phyloP scores from a whole-genome alignment of 768 basidiomycete species.

The Termitomyces sp. region DNA sequence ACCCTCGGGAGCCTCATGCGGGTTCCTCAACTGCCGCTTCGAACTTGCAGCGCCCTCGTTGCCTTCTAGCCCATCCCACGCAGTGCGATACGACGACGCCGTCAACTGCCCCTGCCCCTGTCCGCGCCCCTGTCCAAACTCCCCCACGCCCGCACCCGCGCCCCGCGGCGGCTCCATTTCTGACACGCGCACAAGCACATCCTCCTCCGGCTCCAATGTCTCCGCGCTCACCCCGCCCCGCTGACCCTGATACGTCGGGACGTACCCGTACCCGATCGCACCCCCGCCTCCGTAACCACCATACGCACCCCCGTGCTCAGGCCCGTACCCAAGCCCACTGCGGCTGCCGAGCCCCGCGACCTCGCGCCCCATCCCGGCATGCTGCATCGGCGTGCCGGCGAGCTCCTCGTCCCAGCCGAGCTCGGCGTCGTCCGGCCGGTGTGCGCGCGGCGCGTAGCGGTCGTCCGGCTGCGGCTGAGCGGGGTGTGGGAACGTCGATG shows the following conservation, averaged over 20 bases:
- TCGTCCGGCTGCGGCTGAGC: neutral
- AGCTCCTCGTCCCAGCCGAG: slow-evolving; percentile 11
- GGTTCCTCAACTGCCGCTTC: neutral
- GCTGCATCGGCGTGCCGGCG: slow-evolving; percentile 7
- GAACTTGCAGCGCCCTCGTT: neutral
- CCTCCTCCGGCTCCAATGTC: neutral
- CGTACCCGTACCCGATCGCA: neutral
- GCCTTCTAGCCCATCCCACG: neutral
- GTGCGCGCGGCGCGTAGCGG: neutral
- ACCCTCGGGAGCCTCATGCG: neutral
- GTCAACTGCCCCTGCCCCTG: neutral
- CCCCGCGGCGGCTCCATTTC: no score
- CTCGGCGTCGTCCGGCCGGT: neutral
- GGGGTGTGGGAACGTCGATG: slow-evolving; percentile 18
- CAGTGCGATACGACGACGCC: neutral
- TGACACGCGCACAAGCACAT: neutral
- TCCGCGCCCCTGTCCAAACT: neutral
- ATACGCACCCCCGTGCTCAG: neutral
- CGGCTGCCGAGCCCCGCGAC: neutral
- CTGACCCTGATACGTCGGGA: neutral
- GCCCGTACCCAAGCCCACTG: neutral
- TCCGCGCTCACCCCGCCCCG: neutral
- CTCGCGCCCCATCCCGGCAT: slow-evolving; percentile 5
- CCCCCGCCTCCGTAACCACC: neutral
- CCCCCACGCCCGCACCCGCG: no score